Percentiles rank a stretch among this genome's conserved stretches.
Conservation (phyloP, 164 flowering plant genomes). For the Dillenia suffruticosa region DNA sequence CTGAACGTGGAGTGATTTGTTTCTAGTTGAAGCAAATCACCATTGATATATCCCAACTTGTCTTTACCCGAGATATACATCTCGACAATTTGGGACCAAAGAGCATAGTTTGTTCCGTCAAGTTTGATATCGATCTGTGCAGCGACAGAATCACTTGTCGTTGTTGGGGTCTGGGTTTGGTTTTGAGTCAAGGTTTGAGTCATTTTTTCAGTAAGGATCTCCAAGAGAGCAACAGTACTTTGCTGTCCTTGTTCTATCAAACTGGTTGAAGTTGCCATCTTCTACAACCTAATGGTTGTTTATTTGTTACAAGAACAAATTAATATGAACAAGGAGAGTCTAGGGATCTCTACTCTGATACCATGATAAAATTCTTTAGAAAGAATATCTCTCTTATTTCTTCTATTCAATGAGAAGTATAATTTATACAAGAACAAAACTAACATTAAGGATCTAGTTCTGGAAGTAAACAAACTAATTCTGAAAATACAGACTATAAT, state of each 20-base stretch:
- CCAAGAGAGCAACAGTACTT: not conserved
- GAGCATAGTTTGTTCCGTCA: not conserved
- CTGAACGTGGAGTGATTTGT: not conserved
- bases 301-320: not conserved
- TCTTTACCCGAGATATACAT: not conserved
- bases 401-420: no score
- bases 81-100: not conserved
- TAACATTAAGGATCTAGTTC: no score
- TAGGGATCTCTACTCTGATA: not conserved
- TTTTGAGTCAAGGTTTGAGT: not conserved
- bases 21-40: not conserved
- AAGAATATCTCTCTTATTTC: no score
- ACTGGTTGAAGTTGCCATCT: not conserved
- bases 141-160: not conserved
- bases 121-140: not conserved
- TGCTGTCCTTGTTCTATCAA: not conserved
- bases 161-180: not conserved
- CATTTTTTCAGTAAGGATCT: not conserved
- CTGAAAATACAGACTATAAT: no score
- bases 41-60: not conserved
- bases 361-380: not conserved
- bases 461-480: no score
- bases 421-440: no score
- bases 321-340: not conserved
- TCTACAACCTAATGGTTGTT: not conserved